These are phyloP conservation scores for Quercus variabilis DNA, from an alignment of 306 rosid genomes.

Conservation along the genomic window DNA sequence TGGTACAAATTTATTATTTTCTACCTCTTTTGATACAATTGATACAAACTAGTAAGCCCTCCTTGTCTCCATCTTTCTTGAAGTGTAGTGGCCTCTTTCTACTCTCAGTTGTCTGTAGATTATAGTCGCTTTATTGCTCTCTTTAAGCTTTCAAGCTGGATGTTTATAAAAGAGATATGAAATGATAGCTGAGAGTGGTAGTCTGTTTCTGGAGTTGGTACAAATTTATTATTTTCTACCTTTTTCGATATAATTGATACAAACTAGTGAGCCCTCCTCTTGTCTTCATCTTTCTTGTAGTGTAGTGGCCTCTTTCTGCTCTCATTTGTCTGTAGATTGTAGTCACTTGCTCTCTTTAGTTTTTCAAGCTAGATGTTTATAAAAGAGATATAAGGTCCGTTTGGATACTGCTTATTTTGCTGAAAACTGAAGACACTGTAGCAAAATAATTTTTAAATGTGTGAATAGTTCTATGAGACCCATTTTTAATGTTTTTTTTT, in stretches of 20 bases:
- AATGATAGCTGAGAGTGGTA: not conserved
- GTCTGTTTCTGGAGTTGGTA: not conserved
- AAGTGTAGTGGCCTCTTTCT: not conserved
- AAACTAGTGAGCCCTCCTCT: not conserved
- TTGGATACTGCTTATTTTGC: too few species aligned
- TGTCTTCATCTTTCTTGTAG: not conserved
- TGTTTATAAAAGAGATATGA: not conserved
- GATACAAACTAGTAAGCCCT: not conserved
- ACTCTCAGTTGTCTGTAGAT: not conserved
- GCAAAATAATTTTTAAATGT: too few species aligned
- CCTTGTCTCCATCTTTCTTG: not conserved
- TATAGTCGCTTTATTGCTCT: not conserved
- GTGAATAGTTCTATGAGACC: too few species aligned
- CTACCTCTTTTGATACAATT: not conserved
- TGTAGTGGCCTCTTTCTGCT: not conserved
- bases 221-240: not conserved
- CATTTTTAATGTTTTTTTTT: too few species aligned
- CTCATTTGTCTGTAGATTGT: not conserved
- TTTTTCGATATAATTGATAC: not conserved
- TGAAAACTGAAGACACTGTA: too few species aligned
- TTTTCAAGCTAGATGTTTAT: not conserved
- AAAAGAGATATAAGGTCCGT: not conserved
- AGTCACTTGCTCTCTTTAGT: not conserved
- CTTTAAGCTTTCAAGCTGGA: not conserved
- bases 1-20: not conserved